These are phyloP conservation scores for Evernia prunastri DNA, from an alignment of 495 filamentous ascomycete genomes.

Conservation along the genomic window DNA sequence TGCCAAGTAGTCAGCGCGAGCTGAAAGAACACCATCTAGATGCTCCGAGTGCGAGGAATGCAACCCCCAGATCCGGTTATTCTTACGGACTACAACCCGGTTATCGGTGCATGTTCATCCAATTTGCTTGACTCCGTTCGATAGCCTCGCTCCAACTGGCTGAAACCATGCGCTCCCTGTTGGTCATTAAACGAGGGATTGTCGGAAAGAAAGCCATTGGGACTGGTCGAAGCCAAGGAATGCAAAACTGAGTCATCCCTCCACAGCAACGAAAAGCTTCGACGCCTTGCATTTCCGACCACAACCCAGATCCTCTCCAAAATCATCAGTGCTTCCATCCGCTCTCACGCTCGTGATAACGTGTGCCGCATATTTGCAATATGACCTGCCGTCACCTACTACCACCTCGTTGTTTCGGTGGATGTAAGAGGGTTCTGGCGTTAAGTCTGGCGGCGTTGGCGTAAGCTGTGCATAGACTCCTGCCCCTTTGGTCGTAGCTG, in stretches of 20 bases:
- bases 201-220: background rate
- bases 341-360: constrained; percentile 30
- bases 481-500: background rate
- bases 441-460: background rate
- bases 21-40: background rate
- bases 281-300: constrained; percentile 35
- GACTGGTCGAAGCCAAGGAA: background rate
- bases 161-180: background rate
- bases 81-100: too few species aligned
- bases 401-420: background rate
- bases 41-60: constrained; percentile 9
- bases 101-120: background rate
- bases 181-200: background rate
- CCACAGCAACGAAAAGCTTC: constrained; percentile 38
- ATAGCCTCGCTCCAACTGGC: background rate
- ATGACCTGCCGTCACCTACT: constrained; percentile 16
- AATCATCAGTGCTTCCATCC: constrained; percentile 31
- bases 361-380: constrained; percentile 30
- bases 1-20: background rate
- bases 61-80: background rate
- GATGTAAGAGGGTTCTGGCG: too few species aligned
- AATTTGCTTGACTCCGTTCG: background rate
- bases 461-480: background rate
- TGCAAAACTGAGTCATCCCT: constrained; percentile 12
- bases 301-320: constrained; percentile 41